Percentiles rank a stretch among this genome's conserved stretches.
Conservation (phyloP, 1,284 basidiomycete species). For the Cystobasidiaceae sp. region DNA sequence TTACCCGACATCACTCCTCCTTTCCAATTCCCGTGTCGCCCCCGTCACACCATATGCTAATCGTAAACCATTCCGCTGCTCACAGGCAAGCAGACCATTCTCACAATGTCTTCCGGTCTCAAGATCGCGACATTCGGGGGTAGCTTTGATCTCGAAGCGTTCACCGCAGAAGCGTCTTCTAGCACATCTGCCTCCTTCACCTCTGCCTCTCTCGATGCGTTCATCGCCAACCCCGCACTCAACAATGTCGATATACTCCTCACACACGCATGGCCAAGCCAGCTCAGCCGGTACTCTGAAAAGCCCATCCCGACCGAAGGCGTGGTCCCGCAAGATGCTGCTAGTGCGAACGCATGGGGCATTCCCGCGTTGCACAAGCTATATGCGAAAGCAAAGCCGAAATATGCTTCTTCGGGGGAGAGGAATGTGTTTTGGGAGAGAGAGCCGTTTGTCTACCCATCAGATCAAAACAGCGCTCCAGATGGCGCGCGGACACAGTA, state of each 20-base stretch:
- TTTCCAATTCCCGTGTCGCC: not conserved
- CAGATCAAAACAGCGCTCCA: conserved; percentile 56
- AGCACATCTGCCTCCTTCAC: conserved; percentile 65
- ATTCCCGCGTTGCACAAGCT: conserved; percentile 30
- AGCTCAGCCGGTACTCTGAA: conserved; percentile 54
- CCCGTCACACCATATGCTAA: not conserved
- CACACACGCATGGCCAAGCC: conserved; percentile 68
- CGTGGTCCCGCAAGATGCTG: not conserved
- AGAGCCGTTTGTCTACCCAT: conserved; percentile 77
- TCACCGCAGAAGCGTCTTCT: conserved; percentile 44
- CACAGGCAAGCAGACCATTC: conserved; percentile 73
- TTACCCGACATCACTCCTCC: too few relatives aligned
- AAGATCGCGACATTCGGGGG: conserved; percentile 82
- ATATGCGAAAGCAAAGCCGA: conserved; percentile 53
- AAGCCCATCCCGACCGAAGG: conserved; percentile 25
- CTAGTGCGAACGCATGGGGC: not conserved
- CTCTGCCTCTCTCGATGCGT: conserved; percentile 62
- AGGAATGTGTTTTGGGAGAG: conserved; percentile 75
- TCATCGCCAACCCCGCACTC: conserved; percentile 60
- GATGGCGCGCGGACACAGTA: not conserved
- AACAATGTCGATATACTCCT: conserved; percentile 67
- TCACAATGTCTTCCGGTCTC: conserved; percentile 75
- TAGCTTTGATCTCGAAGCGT: conserved; percentile 58
- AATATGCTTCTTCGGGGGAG: conserved; percentile 66
- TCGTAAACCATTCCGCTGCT: not conserved